Percentiles rank a stretch among this genome's conserved stretches.
Evolutionary conservation across 2,329 filamentous ascomycete species (phyloP).

Genomic region (Pseudogymnoascus sp.): DNA sequence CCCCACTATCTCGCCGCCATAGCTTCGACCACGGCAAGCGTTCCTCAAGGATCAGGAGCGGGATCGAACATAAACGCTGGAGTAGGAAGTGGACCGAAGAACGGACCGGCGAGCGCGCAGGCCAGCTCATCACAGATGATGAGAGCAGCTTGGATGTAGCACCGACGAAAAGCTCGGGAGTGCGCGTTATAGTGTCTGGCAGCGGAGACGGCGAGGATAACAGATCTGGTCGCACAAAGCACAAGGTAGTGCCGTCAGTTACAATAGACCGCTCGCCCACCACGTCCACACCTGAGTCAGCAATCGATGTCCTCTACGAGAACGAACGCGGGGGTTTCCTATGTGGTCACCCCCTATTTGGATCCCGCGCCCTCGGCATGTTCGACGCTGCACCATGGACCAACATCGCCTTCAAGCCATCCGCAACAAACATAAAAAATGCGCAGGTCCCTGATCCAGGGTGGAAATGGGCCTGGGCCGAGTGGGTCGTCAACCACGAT

Average conservation of each 20-base stretch:
- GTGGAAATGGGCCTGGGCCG: constrained; percentile 79
- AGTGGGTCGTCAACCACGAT: constrained; percentile 62
- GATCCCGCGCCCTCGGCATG: constrained; percentile 71
- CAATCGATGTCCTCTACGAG: constrained; percentile 85
- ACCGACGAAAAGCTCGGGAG: neutral
- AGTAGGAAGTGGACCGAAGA: constrained; percentile 8
- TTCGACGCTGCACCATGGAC: constrained; percentile 86
- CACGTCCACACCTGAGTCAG: constrained; percentile 36
- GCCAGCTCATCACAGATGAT: neutral
- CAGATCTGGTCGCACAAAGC: neutral
- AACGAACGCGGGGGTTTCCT: constrained; percentile 88
- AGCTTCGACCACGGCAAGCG: constrained; percentile 1
- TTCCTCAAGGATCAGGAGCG: neutral
- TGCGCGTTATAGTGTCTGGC: neutral
- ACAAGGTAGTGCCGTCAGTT: neutral
- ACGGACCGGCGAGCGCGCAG: neutral
- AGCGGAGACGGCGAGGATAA: neutral
- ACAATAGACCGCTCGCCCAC: constrained; percentile 9
- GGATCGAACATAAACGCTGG: constrained; percentile 1
- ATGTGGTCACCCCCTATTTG: constrained; percentile 87
- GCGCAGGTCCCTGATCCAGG: constrained; percentile 89
- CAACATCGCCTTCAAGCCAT: constrained; percentile 54
- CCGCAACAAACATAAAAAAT: constrained; percentile 63
- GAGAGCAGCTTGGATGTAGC: neutral
- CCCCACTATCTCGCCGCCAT: neutral